Evolutionary conservation across 495 filamentous ascomycete genomes (phyloP).

Genomic region (Copromyces sp.): DNA sequence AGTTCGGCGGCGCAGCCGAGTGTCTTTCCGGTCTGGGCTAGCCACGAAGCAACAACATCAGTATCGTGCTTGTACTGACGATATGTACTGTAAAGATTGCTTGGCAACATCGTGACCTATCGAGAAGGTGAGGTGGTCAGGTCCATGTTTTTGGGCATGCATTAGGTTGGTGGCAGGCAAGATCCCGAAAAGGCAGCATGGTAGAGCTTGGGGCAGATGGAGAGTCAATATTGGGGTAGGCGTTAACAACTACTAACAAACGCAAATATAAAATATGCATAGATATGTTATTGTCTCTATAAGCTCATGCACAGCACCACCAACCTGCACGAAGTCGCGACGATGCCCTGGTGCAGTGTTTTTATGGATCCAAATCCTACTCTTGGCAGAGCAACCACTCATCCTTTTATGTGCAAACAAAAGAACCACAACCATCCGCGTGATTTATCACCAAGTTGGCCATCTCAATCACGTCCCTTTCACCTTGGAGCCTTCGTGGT

Average conservation of each 20-base stretch:
- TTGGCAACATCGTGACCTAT: not conserved
- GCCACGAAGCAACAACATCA: not conserved
- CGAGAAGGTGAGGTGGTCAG: not conserved
- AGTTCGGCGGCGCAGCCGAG: not conserved
- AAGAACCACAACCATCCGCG: not conserved
- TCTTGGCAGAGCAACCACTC: not conserved
- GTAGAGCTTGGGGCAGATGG: not conserved
- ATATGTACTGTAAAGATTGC: not conserved
- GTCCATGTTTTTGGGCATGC: not conserved
- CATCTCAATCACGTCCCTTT: not conserved
- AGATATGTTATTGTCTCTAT: not conserved
- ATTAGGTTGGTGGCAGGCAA: not conserved
- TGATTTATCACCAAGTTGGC: not conserved
- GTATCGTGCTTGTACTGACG: not conserved
- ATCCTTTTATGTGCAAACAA: not conserved
- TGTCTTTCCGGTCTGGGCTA: not conserved
- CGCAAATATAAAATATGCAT: too few species aligned
- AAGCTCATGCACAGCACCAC: not conserved
- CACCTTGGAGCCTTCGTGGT: constrained; percentile 18
- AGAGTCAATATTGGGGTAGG: not conserved
- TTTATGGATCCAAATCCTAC: not conserved
- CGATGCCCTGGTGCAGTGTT: not conserved
- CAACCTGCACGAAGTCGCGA: not conserved
- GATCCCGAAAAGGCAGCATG: not conserved
- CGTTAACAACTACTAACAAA: not conserved